Percentiles rank a stretch among this genome's conserved stretches.
phyloP scores from a whole-genome alignment of 345 rosid genomes.

The Brassica rapa region DNA sequence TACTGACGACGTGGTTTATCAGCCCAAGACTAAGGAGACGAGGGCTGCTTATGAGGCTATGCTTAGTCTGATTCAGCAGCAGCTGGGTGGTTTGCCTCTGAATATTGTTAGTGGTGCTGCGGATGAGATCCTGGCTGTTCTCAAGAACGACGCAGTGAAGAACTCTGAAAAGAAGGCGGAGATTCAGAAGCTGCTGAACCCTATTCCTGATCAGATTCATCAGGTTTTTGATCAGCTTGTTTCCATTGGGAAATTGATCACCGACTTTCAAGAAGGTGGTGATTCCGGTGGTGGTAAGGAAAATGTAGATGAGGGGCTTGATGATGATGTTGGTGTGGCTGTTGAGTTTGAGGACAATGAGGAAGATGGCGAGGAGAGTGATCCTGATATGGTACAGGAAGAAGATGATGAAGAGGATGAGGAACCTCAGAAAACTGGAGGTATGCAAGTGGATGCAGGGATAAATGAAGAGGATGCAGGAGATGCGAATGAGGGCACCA shows the following conservation, averaged over 20 bases:
- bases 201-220: constrained; percentile 43
- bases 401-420: constrained; percentile 77
- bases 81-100: constrained; percentile 73
- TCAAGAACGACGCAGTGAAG: constrained; percentile 64
- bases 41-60: constrained; percentile 80
- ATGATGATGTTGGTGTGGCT: constrained; percentile 80
- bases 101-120: constrained; percentile 79
- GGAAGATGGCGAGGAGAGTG: constrained; percentile 79
- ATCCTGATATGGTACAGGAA: constrained; percentile 77
- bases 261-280: constrained; percentile 64
- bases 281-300: constrained; percentile 46
- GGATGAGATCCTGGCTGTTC: constrained; percentile 85
- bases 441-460: constrained; percentile 68
- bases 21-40: constrained; percentile 85
- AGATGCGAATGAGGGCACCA: constrained; percentile 49
- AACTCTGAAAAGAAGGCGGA: constrained; percentile 74
- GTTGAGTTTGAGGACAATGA: constrained; percentile 59
- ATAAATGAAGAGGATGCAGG: constrained; percentile 58
- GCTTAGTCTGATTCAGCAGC: constrained; percentile 73
- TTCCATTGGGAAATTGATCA: constrained; percentile 64
- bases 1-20: constrained; percentile 84
- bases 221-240: constrained; percentile 69
- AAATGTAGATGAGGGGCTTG: constrained; percentile 66
- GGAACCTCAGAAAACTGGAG: constrained; percentile 47
- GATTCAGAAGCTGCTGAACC: constrained; percentile 70